phyloP scores from a whole-genome alignment of 1,139 yeast genomes.

The Pichia sp. region DNA sequence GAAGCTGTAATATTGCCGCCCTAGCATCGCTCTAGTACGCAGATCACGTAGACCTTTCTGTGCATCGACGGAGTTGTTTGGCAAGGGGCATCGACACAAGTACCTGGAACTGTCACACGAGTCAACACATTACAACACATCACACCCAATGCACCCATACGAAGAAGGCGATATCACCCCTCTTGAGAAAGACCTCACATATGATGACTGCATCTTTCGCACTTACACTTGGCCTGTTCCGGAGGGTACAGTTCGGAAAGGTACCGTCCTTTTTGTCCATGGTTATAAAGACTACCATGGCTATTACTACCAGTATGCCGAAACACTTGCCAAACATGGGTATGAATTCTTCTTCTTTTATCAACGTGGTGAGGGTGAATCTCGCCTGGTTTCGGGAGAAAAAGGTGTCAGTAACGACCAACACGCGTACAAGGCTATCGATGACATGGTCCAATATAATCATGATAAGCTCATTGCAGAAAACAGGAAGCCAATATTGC shows the following conservation, averaged over 20 bases:
- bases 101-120: too few relatives aligned
- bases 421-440: slow-evolving; percentile 61
- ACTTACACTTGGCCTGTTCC: slow-evolving; percentile 17
- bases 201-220: slow-evolving; percentile 17
- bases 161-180: slow-evolving; percentile 5
- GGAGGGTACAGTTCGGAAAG: slow-evolving; percentile 32
- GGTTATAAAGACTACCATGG: slow-evolving; percentile 71
- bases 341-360: slow-evolving; percentile 73
- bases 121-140: too few relatives aligned
- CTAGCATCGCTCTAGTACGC: too few relatives aligned
- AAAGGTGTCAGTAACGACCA: slow-evolving; percentile 64
- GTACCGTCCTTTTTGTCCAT: slow-evolving; percentile 60
- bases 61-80: too few relatives aligned
- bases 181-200: slow-evolving; percentile 6
- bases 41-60: too few relatives aligned
- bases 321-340: slow-evolving; percentile 51
- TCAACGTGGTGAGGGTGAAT: slow-evolving; percentile 84
- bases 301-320: slow-evolving; percentile 52
- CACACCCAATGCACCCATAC: too few relatives aligned
- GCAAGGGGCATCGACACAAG: too few relatives aligned
- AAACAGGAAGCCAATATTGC: slow-evolving; percentile 31
- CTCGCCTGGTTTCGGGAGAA: slow-evolving; percentile 46
- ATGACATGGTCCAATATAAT: slow-evolving; percentile 44
- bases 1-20: too few relatives aligned
- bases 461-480: slow-evolving; percentile 24